Conservation (phyloP, 805 yeast genomes). For the Metschnikowia proteae region DNA sequence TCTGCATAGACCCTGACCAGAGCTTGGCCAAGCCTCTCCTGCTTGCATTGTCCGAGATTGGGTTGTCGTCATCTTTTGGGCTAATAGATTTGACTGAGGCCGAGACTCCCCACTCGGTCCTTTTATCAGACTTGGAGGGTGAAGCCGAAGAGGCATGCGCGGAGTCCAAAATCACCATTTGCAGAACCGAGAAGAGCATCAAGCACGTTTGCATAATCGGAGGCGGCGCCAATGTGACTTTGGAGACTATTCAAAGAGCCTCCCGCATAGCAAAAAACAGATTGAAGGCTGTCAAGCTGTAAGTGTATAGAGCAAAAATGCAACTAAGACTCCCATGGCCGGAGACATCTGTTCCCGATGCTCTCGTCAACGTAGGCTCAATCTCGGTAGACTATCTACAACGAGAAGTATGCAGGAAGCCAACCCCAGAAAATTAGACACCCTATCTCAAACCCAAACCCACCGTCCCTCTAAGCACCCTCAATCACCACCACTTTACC, state of each 20-base stretch:
- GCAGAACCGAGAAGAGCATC: slow-evolving; percentile 31
- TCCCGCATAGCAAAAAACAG: slow-evolving; percentile 47
- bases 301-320: background rate
- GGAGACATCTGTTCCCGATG: background rate
- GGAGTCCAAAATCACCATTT: slow-evolving; percentile 49
- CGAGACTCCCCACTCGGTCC: slow-evolving; percentile 25
- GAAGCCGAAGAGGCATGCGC: slow-evolving; percentile 73
- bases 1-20: slow-evolving; percentile 52
- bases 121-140: slow-evolving; percentile 77
- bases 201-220: slow-evolving; percentile 49
- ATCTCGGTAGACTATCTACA: background rate
- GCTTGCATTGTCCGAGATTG: slow-evolving; percentile 36
- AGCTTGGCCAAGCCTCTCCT: slow-evolving; percentile 31
- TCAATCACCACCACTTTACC: background rate
- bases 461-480: background rate
- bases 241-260: slow-evolving; percentile 45
- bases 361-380: background rate
- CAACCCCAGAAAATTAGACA: slow-evolving; percentile 3
- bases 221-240: slow-evolving; percentile 44
- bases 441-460: background rate
- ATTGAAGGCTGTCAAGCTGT: slow-evolving; percentile 23
- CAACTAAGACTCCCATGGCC: background rate
- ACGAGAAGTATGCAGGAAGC: background rate
- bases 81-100: slow-evolving; percentile 35
- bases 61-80: slow-evolving; percentile 58